Evolutionary conservation across 495 filamentous ascomycete genomes (phyloP).

Genomic region (Xylaria grammica): DNA sequence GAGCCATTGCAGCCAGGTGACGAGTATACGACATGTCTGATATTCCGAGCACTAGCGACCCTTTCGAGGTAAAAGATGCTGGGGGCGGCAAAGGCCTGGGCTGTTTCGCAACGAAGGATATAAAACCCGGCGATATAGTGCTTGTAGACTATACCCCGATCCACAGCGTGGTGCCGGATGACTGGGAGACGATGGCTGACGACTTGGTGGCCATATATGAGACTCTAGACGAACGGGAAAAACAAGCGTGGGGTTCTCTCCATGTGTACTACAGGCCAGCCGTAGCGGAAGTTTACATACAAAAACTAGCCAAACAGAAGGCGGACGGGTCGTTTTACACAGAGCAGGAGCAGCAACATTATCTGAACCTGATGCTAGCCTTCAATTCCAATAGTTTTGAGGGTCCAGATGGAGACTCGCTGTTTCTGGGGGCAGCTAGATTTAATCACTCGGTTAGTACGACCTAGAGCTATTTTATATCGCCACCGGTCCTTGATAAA

Average conservation of each 20-base stretch:
- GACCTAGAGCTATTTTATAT: not conserved
- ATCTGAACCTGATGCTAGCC: not conserved
- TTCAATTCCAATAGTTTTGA: not conserved
- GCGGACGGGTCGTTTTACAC: constrained; percentile 1
- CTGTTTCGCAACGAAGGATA: constrained; percentile 13
- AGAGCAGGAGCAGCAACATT: not conserved
- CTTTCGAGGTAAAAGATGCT: constrained; percentile 3
- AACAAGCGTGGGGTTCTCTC: not conserved
- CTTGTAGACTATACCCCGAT: not conserved
- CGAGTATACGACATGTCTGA: not conserved
- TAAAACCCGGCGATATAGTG: constrained; percentile 1
- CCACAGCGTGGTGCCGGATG: not conserved
- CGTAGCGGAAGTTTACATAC: not conserved
- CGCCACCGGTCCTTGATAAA: not conserved
- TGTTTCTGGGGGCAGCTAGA: constrained; percentile 3
- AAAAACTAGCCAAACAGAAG: not conserved
- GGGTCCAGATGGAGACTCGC: not conserved
- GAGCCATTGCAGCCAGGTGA: too few relatives aligned
- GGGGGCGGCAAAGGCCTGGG: constrained; percentile 5
- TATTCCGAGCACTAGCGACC: not conserved
- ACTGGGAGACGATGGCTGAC: not conserved
- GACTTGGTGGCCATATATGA: not conserved
- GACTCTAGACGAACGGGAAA: not conserved
- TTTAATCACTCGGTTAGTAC: constrained; percentile 20
- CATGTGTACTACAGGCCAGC: not conserved